phyloP scores from a whole-genome alignment of 2,329 filamentous ascomycete genomes.

The Coniella lustricola region DNA sequence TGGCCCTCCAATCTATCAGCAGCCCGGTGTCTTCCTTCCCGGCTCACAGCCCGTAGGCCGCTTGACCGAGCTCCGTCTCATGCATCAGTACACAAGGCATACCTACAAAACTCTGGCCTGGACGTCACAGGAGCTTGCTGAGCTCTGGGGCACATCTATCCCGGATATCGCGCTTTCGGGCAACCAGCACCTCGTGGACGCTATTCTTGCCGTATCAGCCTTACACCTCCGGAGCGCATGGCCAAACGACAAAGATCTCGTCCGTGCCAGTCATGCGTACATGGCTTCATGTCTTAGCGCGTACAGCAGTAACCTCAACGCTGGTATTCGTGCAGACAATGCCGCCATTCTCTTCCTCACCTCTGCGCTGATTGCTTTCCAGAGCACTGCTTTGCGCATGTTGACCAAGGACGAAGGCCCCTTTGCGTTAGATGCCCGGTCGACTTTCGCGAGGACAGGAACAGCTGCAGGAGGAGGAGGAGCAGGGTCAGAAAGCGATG shows the following conservation, averaged over 20 bases:
- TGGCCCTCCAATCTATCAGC: conserved; percentile 29
- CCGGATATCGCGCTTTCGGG: conserved; percentile 55
- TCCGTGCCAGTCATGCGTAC: conserved; percentile 57
- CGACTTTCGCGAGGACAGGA: conserved; percentile 13
- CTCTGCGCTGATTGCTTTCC: conserved; percentile 57
- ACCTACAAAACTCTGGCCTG: conserved; percentile 55
- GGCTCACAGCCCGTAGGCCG: conserved; percentile 34
- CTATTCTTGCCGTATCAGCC: conserved; percentile 57
- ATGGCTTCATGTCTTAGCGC: conserved; percentile 56
- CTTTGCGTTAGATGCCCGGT: conserved; percentile 26
- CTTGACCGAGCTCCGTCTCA: conserved; percentile 53
- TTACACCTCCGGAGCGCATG: conserved; percentile 51
- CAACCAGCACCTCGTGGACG: conserved; percentile 53
- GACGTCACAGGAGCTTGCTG: conserved; percentile 42
- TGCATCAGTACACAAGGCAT: conserved; percentile 57
- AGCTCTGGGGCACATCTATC: conserved; percentile 54
- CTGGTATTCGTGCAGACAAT: conserved; percentile 51
- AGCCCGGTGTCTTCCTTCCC: conserved; percentile 28
- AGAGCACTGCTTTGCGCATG: conserved; percentile 56
- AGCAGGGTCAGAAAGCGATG: too few relatives aligned
- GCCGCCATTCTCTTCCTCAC: conserved; percentile 59
- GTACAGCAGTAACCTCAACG: conserved; percentile 49
- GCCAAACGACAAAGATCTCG: conserved; percentile 52
- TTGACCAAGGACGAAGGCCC: conserved; percentile 49
- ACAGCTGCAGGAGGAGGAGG: too few relatives aligned